Base-by-base conservation (phyloP, 805 yeast genomes). In the Candida tibetensis region DNA sequence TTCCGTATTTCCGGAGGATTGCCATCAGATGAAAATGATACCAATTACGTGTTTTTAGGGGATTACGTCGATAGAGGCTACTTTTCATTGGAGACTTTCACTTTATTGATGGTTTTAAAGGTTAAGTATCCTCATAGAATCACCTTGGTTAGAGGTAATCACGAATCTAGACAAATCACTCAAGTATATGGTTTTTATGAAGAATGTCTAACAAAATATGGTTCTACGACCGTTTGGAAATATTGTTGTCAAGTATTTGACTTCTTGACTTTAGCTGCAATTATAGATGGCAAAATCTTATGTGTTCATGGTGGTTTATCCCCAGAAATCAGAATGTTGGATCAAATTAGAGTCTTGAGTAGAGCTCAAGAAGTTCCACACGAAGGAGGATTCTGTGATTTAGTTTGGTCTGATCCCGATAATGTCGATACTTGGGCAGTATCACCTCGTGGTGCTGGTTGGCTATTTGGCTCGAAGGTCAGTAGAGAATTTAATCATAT, bases 21-120 rank as follows among this genome's bases (percentile, higher is more conserved):
- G 47, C 98, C 98, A 0, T 79, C 79, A 44, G 81, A 81, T 41
- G 81, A 83, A 37, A 69, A 66, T 44, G 82, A 83, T 58, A 65
- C 71, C 36, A 66, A 58, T 55, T 91, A 85, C 64, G 77, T 91
- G 32, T 91, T 91, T 51, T 64, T 91, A 51, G 99, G 99, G 27
- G 99, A 91, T 62, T 91, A 91, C 58, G 99, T 91, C 35, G 99
- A 91, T 64, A 75, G 99, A 58, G 99, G 99, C n/a, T 93, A 88
- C 62, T 91, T 91, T 63, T 82, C 93, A 34, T 69, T 91, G 44
- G 99, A 91, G 56, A 91, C 98, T 0, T 90, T 91, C 65, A 91
- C 98, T 4, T 67, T 93, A 46, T 71, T 91, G 51, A 89, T 91
- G 97, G 89, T 91, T 46, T 72, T 91, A 41, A 91, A 91, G 61